Conservation (phyloP, 2,329 filamentous ascomycete genomes). For the Zymoseptoria tritici region DNA sequence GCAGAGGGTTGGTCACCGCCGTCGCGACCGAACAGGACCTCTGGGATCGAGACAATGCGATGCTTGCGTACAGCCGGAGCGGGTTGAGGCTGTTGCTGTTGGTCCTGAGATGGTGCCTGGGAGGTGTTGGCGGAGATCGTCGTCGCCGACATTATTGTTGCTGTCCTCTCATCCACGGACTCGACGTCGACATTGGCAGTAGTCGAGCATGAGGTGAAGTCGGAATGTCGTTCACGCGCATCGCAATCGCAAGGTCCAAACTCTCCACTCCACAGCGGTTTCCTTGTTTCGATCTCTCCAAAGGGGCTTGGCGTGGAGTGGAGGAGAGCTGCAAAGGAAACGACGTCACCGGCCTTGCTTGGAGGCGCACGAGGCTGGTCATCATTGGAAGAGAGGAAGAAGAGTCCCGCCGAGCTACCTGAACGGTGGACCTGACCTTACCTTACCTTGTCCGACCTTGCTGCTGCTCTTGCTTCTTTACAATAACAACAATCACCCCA, state of each 20-base stretch:
- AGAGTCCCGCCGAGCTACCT: background rate
- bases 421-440: background rate
- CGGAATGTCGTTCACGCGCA: no score
- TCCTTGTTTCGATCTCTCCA: background rate
- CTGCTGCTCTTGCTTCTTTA: background rate
- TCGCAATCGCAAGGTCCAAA: background rate
- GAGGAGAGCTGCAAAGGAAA: background rate
- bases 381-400: background rate
- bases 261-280: background rate
- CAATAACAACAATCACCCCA: background rate
- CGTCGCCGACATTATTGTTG: slow-evolving; percentile 5
- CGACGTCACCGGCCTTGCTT: background rate
- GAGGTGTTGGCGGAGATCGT: background rate
- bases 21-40: slow-evolving; percentile 12
- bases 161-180: background rate
- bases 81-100: background rate
- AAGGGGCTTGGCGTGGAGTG: background rate
- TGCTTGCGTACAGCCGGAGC: slow-evolving; percentile 4
- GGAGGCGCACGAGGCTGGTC: background rate
- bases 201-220: background rate
- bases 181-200: background rate
- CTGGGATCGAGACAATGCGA: slow-evolving; percentile 7
- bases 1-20: slow-evolving; percentile 8
- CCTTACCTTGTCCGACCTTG: background rate
- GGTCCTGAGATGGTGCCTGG: background rate